Evolutionary conservation across 2,329 filamentous ascomycete genomes (phyloP).

Genomic region (Hymenoscyphus linearis): DNA sequence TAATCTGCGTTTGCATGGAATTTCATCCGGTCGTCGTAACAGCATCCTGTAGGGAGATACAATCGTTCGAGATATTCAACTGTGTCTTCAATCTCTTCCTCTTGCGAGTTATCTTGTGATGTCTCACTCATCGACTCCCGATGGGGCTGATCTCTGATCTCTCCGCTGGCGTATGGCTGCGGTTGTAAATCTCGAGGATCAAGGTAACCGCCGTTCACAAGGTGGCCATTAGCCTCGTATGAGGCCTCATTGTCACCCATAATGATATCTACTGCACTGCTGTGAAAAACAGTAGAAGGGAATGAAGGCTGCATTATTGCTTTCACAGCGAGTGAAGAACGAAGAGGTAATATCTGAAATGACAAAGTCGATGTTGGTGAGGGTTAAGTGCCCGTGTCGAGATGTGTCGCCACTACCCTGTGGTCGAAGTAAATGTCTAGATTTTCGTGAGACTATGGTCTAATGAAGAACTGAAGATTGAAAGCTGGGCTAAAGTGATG

Average conservation of each 20-base stretch:
- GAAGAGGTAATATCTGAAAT: neutral
- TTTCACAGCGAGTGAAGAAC: neutral
- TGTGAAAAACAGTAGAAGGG: constrained; percentile 10
- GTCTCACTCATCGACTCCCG: constrained; percentile 11
- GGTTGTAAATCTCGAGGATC: constrained; percentile 21
- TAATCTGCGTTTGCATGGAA: constrained; percentile 84
- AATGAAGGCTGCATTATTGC: neutral
- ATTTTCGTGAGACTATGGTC: neutral
- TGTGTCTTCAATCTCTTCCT: constrained; percentile 5
- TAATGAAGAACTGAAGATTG: neutral
- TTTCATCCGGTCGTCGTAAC: constrained; percentile 94
- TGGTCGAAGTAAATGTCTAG: neutral
- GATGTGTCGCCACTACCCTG: neutral
- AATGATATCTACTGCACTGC: constrained; percentile 18
- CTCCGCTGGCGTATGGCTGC: constrained; percentile 5
- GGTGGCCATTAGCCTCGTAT: constrained; percentile 9
- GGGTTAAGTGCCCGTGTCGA: neutral
- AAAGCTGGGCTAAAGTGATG: neutral
- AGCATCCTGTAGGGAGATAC: constrained; percentile 63
- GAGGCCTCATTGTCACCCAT: constrained; percentile 17
- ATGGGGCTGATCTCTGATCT: neutral
- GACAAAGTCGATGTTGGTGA: neutral
- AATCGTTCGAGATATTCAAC: constrained; percentile 6
- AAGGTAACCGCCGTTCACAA: constrained; percentile 22
- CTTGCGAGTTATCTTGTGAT: constrained; percentile 12